A percentile compares a stretch with the other conserved stretches of the same genome.
phyloP scores from a whole-genome alignment of 768 basidiomycete species.

The Kwoniella heveanensis region DNA sequence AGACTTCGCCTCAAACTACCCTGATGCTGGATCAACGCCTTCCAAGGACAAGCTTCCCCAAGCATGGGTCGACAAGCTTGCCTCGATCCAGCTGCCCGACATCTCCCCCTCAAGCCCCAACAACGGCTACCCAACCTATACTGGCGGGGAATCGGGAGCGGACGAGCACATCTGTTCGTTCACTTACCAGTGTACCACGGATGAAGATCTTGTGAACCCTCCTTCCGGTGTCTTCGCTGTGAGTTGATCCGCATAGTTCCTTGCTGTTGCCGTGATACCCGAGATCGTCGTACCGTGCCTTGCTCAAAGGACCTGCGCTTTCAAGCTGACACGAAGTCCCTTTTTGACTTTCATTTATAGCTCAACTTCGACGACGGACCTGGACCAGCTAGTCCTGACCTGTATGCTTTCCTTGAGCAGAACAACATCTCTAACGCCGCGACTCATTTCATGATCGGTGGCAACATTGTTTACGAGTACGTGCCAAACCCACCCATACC shows the following conservation, averaged over 20 bases:
- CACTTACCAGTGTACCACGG: conserved; percentile 67
- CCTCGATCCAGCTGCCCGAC: conserved; percentile 72
- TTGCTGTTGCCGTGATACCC: conserved; percentile 1
- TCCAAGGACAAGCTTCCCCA: conserved; percentile 64
- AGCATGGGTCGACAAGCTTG: conserved; percentile 72
- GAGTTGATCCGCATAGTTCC: conserved; percentile 8
- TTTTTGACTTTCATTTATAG: conserved; percentile 2
- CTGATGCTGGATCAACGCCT: conserved; percentile 59
- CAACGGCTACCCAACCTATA: conserved; percentile 52
- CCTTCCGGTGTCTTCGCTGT: conserved; percentile 67
- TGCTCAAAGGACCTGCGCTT: background rate
- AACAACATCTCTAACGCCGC: conserved; percentile 62
- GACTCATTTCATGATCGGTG: conserved; percentile 89
- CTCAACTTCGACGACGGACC: conserved; percentile 55
- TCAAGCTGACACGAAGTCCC: background rate
- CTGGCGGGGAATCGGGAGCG: conserved; percentile 44
- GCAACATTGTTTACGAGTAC: conserved; percentile 66
- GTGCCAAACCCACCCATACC: background rate
- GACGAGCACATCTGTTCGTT: conserved; percentile 71
- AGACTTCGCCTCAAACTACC: conserved; percentile 71
- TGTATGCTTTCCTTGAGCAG: conserved; percentile 69
- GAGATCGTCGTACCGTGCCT: background rate
- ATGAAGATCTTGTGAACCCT: conserved; percentile 73
- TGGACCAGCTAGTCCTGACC: conserved; percentile 51
- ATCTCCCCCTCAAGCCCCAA: conserved; percentile 61